These are phyloP conservation scores for Paulownia fortunei DNA, from an alignment of 257 asterid genomes.

Conservation along the genomic window DNA sequence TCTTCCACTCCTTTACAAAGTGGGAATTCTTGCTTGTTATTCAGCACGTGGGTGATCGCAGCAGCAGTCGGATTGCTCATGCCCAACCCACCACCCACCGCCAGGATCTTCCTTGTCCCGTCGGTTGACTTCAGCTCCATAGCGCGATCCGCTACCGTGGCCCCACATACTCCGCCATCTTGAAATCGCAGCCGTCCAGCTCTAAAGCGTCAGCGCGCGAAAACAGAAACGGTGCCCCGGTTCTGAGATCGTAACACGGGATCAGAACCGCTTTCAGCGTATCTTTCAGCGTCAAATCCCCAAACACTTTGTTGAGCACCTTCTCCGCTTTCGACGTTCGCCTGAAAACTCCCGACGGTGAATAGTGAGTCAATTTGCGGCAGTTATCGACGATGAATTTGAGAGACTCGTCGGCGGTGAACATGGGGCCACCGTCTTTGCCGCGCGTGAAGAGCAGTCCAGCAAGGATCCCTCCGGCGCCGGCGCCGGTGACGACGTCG, in stretches of 20 bases:
- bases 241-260: constrained; percentile 84
- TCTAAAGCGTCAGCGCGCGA: constrained; percentile 89
- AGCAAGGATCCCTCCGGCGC: constrained; percentile 74
- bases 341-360: constrained; percentile 33
- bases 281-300: constrained; percentile 63
- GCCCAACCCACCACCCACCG: constrained; percentile 68
- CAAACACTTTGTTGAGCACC: constrained; percentile 49
- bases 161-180: constrained; percentile 60
- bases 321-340: constrained; percentile 33
- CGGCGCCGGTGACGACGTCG: constrained; percentile 83
- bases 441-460: constrained; percentile 63
- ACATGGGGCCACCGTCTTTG: constrained; percentile 52
- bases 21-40: constrained; percentile 85
- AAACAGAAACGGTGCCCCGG: constrained; percentile 69
- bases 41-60: constrained; percentile 82
- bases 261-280: constrained; percentile 69
- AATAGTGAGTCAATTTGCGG: constrained; percentile 26
- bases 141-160: constrained; percentile 50
- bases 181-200: constrained; percentile 78
- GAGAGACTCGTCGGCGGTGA: constrained; percentile 61
- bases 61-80: constrained; percentile 88
- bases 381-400: constrained; percentile 45
- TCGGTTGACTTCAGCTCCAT: constrained; percentile 60
- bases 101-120: constrained; percentile 60
- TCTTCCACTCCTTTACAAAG: constrained; percentile 66